Evolutionary conservation across 78 protist species (phyloP).

Genomic region (Dictyostelium intermedium): DNA sequence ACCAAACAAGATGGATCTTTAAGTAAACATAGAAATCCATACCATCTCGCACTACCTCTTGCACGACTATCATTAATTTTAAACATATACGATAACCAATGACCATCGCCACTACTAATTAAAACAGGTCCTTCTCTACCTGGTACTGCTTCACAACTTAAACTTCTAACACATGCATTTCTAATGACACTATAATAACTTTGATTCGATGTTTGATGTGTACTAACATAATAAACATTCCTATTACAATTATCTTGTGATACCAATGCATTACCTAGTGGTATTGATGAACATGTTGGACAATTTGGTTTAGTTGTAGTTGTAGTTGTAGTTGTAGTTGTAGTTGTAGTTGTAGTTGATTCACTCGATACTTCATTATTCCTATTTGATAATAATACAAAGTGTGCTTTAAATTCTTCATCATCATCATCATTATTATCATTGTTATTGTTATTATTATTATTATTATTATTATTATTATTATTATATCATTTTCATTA

Average conservation of each 20-base stretch:
- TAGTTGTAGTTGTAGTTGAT: not conserved
- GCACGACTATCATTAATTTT: constrained; percentile 55
- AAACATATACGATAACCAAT: constrained; percentile 32
- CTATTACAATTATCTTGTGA: constrained; percentile 17
- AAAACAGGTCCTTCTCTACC: constrained; percentile 70
- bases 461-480: not conserved
- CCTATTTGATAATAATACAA: not conserved
- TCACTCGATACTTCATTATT: not conserved
- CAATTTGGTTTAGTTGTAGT: constrained; percentile 6
- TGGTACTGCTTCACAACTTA: constrained; percentile 51
- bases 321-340: not conserved
- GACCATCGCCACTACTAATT: constrained; percentile 27
- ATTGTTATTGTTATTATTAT: not conserved
- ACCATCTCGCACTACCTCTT: constrained; percentile 39
- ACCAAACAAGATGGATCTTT: constrained; percentile 19
- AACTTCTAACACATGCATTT: constrained; percentile 44
- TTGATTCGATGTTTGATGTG: constrained; percentile 68
- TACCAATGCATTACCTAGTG: constrained; percentile 11
- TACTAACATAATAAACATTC: constrained; percentile 18
- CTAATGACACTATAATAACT: constrained; percentile 35
- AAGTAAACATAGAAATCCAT: constrained; percentile 23
- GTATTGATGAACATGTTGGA: constrained; percentile 65
- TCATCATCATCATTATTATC: not conserved
- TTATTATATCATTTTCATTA: too few relatives aligned
- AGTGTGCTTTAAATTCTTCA: not conserved